Evolutionary conservation across 2,329 filamentous ascomycete genomes (phyloP), one percentile per base, ranked within the genome.

Genomic region (Phoma sp.): DNA sequence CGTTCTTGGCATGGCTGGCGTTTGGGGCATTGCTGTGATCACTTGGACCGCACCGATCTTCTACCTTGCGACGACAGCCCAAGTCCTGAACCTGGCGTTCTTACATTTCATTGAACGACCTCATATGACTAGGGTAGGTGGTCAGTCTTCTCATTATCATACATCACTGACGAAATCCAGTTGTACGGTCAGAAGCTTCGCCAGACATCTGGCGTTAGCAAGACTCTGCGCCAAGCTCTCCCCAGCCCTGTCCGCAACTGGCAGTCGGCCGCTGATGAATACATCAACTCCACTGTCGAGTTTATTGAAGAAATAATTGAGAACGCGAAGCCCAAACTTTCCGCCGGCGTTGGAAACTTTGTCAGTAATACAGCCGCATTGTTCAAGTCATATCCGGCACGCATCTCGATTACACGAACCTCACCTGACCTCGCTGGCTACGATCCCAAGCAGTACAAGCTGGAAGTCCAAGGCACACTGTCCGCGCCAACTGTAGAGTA

Each of bases 1-100:
- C 51, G 88, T 98, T 32, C 88, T 99, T 60, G 95, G 95, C 23
- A 87, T 96, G 5, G 93, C 93, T 15, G 95, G 93, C n/a, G 83
- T 97, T 6, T 99, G 93, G 93, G 95, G 95, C 46, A 87, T 92
- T 23, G 93, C 93, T 6, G 84, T 98, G 42, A 96, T 99, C 67
- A 96, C 93, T 0, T 93, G 91, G 83, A 97, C 91, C 74, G 85
- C 87, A 46, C 82, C 90, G 4, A 89, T 99, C 61, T 96, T 96
- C 72, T 85, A 92, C 71, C 83, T 98, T 62, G 93, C 95, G 2
- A 79, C 97, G 18, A 76, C 93, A 29, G 92, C 91, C 61, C 95
- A 99, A 70, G 84, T 93, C 26, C 80, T 97, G 42, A 95, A 90
- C 1, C 81, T 98, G 26, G 87, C 82, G 25, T 97, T 97, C 78